These are phyloP conservation scores for Scheffersomyces coipomensis DNA, from an alignment of 805 yeast species.

Conservation along the genomic window DNA sequence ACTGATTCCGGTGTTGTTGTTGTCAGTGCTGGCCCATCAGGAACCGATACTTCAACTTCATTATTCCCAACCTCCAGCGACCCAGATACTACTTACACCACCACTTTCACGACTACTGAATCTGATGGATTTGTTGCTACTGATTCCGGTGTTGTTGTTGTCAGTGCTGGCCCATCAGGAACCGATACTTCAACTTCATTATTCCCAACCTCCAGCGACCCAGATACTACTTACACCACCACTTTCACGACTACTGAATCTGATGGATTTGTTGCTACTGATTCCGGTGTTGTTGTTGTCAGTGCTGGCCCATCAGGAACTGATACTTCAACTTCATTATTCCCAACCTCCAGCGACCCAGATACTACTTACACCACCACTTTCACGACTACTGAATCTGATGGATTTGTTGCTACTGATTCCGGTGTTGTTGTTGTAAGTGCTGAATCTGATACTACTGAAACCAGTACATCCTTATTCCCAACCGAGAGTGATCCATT, in stretches of 20 bases:
- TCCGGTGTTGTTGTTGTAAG: constrained; percentile 11
- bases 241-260: neutral
- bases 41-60: neutral
- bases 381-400: neutral
- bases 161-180: constrained; percentile 8
- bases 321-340: neutral
- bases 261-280: neutral
- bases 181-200: constrained; percentile 8
- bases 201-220: neutral
- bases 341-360: neutral
- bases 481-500: neutral
- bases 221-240: neutral
- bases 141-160: constrained; percentile 13
- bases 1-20: constrained; percentile 8
- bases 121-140: constrained; percentile 11
- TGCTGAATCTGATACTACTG: constrained; percentile 9
- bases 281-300: neutral
- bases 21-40: neutral
- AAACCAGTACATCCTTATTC: neutral
- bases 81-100: neutral
- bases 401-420: constrained; percentile 3
- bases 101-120: constrained; percentile 7
- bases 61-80: neutral
- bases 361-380: neutral
- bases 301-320: neutral